Evolutionary conservation across 1,284 basidiomycete genomes (phyloP).

Genomic region (Tremellales sp.): DNA sequence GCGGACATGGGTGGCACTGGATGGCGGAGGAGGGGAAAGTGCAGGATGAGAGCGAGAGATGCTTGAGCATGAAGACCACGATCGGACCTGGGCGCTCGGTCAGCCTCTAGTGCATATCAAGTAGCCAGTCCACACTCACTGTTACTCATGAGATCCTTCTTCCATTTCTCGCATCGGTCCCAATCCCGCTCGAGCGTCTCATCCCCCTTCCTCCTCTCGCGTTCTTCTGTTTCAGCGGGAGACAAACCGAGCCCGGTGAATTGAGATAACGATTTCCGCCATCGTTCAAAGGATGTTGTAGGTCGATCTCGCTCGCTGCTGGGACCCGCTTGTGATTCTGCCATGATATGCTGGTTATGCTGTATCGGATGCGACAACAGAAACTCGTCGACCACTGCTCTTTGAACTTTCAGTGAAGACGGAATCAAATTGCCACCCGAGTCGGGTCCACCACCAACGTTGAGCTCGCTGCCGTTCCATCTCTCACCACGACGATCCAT

Average conservation of each 20-base stretch:
- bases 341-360: no score
- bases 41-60: slow-evolving; percentile 65
- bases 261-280: slow-evolving; percentile 43
- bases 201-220: slow-evolving; percentile 23
- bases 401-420: no score
- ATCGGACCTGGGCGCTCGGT: slow-evolving; percentile 60
- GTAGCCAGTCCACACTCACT: slow-evolving; percentile 39
- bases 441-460: no score
- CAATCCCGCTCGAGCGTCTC: slow-evolving; percentile 46
- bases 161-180: slow-evolving; percentile 52
- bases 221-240: slow-evolving; percentile 35
- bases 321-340: slow-evolving; percentile 12
- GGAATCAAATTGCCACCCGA: no score
- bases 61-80: slow-evolving; percentile 83
- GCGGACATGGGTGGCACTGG: slow-evolving; percentile 75
- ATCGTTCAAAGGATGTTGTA: slow-evolving; percentile 39
- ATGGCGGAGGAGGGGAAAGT: slow-evolving; percentile 64
- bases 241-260: slow-evolving; percentile 49
- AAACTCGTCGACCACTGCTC: no score
- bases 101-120: neutral
- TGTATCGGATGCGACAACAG: no score
- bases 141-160: slow-evolving; percentile 48
- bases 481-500: no score
- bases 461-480: no score
- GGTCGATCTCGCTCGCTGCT: no score